Evolutionary conservation across 2,329 filamentous ascomycete species (phyloP), one percentile per base, ranked within the genome.

Genomic region (Microdochium bolleyi): DNA sequence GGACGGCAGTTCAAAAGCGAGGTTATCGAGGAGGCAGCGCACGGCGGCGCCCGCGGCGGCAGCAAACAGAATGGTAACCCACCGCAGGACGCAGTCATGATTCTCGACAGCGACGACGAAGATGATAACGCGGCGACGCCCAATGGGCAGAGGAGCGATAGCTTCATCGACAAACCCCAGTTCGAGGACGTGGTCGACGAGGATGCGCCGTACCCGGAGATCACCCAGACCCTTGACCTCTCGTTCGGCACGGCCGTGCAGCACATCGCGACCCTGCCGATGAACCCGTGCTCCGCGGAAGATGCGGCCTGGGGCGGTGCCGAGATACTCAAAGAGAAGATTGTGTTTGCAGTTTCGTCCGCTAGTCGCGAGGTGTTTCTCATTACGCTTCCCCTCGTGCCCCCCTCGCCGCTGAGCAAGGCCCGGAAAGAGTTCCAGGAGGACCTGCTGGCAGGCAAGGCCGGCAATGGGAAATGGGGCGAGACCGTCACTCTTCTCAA

Each of bases 51-150:
- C 48, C 48, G 61, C 49, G 48, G 58, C 9, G 68, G 68, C 54
- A 68, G 70, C 54, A 80, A 79, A 57, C 71, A 73, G 49, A 84
- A 84, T 57, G 81, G 81, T 13, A 62, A 64, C 3, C 54, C 64
- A 24, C 52, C 60, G 4, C 74, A 76, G 19, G 79, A 83, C 60
- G 70, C 75, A 3, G 73, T 85, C 25, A 84, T 85, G 76, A 73
- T 84, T 16, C 75, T 85, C 52, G 82, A 85, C 60, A 84, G 80
- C 1, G 82, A 85, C 58, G 80, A 83, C 8, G 82, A 84, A 27
- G 74, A 74, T 25, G 57, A 70, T 5, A 30, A 24, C 48, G 14
- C 24, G 7, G 14, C 8, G 13, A 2, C 54, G 68, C 50, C 57
- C 67, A 22, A 54, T 63, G 11, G 51, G 49, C 44, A 49, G 56